Evolutionary conservation across 2,329 filamentous ascomycete genomes (phyloP).

Genomic region (Penicillium sp.): DNA sequence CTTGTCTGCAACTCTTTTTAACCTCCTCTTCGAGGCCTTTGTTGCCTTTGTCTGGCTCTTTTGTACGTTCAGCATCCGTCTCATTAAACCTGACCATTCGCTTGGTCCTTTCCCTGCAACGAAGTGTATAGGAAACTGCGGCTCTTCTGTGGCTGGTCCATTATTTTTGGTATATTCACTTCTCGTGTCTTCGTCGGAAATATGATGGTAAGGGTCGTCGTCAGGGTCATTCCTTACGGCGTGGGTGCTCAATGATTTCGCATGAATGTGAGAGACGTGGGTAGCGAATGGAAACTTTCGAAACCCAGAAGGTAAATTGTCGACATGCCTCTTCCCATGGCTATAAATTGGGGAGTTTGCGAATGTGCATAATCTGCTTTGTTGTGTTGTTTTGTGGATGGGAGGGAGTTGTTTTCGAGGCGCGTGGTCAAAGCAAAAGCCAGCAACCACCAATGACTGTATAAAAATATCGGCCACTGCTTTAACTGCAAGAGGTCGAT

Average conservation of each 20-base stretch:
- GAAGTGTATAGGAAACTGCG: neutral
- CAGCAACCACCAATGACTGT: conserved; percentile 50
- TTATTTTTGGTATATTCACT: neutral
- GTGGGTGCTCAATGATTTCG: conserved; percentile 6
- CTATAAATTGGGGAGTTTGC: neutral
- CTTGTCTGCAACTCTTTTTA: neutral
- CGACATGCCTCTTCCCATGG: neutral
- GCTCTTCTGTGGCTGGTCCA: neutral
- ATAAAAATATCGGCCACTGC: conserved; percentile 53
- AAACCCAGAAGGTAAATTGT: neutral
- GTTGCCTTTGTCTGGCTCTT: neutral
- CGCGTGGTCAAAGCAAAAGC: conserved; percentile 49
- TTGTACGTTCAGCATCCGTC: neutral
- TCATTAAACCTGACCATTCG: neutral
- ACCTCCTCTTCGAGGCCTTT: neutral
- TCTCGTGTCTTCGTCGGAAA: neutral
- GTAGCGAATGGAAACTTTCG: neutral
- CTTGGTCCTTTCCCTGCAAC: neutral
- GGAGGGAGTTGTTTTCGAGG: conserved; percentile 19
- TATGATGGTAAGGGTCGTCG: neutral
- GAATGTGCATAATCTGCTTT: neutral
- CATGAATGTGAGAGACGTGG: neutral
- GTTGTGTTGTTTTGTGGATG: neutral
- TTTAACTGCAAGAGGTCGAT: conserved; percentile 25
- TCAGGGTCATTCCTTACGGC: neutral